Base-by-base conservation (phyloP, 768 basidiomycete genomes). In the Calocybe indica region DNA sequence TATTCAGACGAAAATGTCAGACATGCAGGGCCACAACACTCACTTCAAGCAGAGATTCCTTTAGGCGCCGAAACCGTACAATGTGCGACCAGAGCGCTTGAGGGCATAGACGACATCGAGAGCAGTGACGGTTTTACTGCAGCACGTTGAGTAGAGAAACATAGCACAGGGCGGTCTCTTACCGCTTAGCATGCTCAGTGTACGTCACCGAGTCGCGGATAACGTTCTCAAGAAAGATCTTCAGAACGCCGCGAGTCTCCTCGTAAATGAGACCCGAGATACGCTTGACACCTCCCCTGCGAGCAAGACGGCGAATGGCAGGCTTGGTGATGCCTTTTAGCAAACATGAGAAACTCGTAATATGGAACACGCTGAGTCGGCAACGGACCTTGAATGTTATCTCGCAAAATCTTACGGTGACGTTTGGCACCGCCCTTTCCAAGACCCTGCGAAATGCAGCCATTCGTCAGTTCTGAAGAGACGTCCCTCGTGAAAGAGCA, bases 181-280 rank as follows among this genome's bases (percentile, higher is more conserved):
- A 57, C 58, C 85, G 78, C 70, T 92, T 92, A 49, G 90, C 89
- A 74, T 92, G 90, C 66, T 92, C 90, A 35, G 91, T 92, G 74
- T 93, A 92, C 45, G 90, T 93, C 55, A 92, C 90, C 1, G 88
- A 90, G 71, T 92, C 90, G 57, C 89, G 83, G 59, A 92, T 92
- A 58, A 92, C 82, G 52, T 85, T 87, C 70, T 88, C 86, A 32
- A 88, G 75, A 78, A 89, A 91, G 59, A 90, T 88, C 74, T 91
- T 92, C 53, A 92, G 74, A 9, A 91, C 90, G 70, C 89, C 88
- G 64, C 90, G 88, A 28, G 90, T 92, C 75, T 92, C 90, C 66
- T 92, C 90, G 63, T 91, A 91, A 65, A 91, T 89, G 50, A 89
- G 75, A 52, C 85, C 85, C 37, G 82, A 85, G 60, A 88, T 87